These are phyloP conservation scores for Linnemannia exigua DNA, from an alignment of 192 early-diverging fungal genomes.

Conservation along the genomic window DNA sequence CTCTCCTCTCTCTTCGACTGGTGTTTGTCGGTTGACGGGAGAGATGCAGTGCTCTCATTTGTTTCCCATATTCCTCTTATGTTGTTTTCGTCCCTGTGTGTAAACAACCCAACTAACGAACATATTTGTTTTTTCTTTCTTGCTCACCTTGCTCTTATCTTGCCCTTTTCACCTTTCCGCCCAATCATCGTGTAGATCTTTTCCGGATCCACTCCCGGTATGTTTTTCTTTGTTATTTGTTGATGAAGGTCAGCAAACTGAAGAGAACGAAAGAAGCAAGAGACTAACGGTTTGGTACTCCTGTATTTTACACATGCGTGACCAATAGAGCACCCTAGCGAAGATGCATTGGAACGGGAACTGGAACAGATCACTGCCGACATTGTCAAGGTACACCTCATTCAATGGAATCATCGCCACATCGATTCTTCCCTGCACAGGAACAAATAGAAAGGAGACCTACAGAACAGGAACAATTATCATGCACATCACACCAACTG, in stretches of 20 bases:
- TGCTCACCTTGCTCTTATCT: conserved; percentile 1
- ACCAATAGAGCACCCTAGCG: conserved; percentile 39
- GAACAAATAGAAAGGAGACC: background rate
- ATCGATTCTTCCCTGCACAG: background rate
- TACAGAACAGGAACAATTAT: background rate
- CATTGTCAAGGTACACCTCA: conserved; percentile 21
- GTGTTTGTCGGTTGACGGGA: background rate
- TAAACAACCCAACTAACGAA: background rate
- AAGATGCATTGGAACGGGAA: conserved; percentile 34
- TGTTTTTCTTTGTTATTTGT: background rate
- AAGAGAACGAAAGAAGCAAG: background rate
- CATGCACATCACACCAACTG: too few relatives aligned
- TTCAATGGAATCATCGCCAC: background rate
- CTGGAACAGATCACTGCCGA: conserved; percentile 34
- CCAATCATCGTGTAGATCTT: conserved; percentile 46
- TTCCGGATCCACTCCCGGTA: conserved; percentile 53
- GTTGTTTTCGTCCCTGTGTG: background rate
- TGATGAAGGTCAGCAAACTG: background rate
- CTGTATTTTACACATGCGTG: background rate
- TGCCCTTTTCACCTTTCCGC: background rate
- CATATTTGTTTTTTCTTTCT: background rate
- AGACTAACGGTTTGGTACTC: background rate
- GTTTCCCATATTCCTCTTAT: background rate
- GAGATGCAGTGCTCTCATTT: background rate
- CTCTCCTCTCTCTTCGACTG: background rate